Base-by-base conservation (phyloP, 441 rosid species). In the Flueggea neowawraea region DNA sequence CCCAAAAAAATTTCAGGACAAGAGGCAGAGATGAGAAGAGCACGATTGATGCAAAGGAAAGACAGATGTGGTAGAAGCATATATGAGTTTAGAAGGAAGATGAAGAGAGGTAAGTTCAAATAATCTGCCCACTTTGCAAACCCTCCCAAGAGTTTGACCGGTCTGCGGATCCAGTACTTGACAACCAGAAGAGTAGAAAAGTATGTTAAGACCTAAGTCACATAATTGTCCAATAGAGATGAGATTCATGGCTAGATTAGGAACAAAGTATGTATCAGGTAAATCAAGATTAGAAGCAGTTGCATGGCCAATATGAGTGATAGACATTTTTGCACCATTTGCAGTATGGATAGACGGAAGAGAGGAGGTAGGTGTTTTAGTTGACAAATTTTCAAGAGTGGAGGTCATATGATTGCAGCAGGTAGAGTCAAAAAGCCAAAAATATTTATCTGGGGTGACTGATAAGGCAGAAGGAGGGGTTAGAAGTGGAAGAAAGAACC, bases 381-480 rank as follows among this genome's bases (percentile, higher is more conserved):
- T 0, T 5, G 33, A 43, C 4, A 63, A 43, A 3, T 1, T 11
- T 3, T 16, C 1, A 2, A 10, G 10, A 12, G 52, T 44, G 15
- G 6, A 41, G 4, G 64, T 56, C 62, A 73, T 68, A 6, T 64
- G 73, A 36, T 64, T 68, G 22, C 43, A 64, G 51, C 60, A 63
- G 12, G 52, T 44, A 32, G 41, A 63, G 16, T 67, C 49, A 54
- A 72, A 16, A 6, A 56, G 16, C 67, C 45, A 62, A 14, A 56
- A 49, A 3, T 8, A 1, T 36, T 47, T 47, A 58, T 10, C 14
- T 43, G 10, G 9, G 41, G 33, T 58, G 51, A 41, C 5, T 7
- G 50, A 39, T n/a, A 57, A 57, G 14, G 61, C 31, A 57, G 51
- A 15, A 15, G 51, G 36, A 41, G 51, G 43, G 31, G 50, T 1